Base-by-base conservation (phyloP, 108 stramenopile genomes). In the Aurantiochytrium sp. region DNA sequence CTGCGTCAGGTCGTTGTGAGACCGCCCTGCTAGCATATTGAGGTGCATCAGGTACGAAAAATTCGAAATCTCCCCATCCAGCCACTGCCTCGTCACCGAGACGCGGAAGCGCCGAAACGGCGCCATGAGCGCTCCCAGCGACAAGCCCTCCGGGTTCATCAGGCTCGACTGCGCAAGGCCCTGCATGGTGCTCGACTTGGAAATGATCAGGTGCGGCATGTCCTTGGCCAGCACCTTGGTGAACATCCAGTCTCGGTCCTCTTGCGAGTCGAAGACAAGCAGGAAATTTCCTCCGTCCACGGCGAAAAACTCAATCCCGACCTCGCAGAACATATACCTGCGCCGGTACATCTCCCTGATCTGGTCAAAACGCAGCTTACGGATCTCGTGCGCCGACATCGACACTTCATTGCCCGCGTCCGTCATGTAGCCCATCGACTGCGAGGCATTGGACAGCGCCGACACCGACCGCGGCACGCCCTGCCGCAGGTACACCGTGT, bases 11-110 rank as follows among this genome's bases (percentile, higher is more conserved):
- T 98, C 97, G 91, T 97, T 97, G 88, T 95, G 97, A 54, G 96
- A 96, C 52, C 99, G 90, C 4, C 99, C 99, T 12, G 99, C 96
- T 36, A 98, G 92, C 55, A 94, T 93, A 90, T 99, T 99, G 86
- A 98, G 90, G 69, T 95, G 93, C 73, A 97, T 92, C 21, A 99
- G 90, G 90, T 98, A 99, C 87, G 98, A 98, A 88, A 98, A 98
- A 88, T 98, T 99, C 42, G 96, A 95, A 55, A 98, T 90, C 21
- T 53, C 85, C 5, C 91, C 52, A 41, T 52, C 27, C 37, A 55
- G 87, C 93, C 93, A 93, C 50, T 34, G 50, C 2, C 73, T 15
- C 21, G 89, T 89, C 73, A 81, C 73, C 8, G 73, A 81, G 8
- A 24, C 73, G 6, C 73, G 36, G 45, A 81, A 81, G 0, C 73